Evolutionary conservation across 371 early-diverging fungal species (phyloP), one percentile per base, ranked within the genome.

Genomic region (Entomophthora muscae): DNA sequence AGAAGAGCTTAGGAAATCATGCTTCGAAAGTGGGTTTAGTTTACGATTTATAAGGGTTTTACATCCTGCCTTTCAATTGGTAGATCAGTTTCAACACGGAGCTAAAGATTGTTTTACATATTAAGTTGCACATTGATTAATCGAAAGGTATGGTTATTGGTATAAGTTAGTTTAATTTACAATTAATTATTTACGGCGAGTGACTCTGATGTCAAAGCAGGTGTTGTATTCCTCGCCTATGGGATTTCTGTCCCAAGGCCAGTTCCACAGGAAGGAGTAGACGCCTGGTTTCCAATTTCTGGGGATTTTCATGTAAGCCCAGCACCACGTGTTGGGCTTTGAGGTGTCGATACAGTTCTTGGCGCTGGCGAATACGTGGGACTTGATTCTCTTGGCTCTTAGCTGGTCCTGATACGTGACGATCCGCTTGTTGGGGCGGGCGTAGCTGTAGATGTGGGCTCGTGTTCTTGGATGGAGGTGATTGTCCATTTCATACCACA

Each of bases 201-300:
- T n/a, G 63, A 76, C 67, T 52, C 66, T 31, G n/a, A 79, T 58
- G 31, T 78, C 79, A 63, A 79, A 79, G 68, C 80, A 79, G 29
- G 79, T 76, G 21, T 75, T 68, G 63, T 79, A 79, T n/a, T n/a
- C n/a, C n/a, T n/a, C n/a, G n/a, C n/a, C n/a, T n/a, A n/a, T n/a
- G n/a, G n/a, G n/a, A n/a, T 69, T 78, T 74, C 52, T 79, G 67
- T 77, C 74, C 65, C 75, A 79, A 42, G 69, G 65, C 80, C 80
- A 79, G 71, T 75, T 72, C 78, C 76, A 78, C 13, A 76, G 75
- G 54, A 79, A 65, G 55, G 76, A 73, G 60, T 71, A 69, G n/a
- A 62, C 57, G 5, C 78, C 78, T 0, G 76, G 72, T 3, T 61
- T 66, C 53, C 75, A 67, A 2, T 66, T 68, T 5, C 57, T 60